Evolutionary conservation across 1,284 basidiomycete genomes (phyloP), one percentile per base, ranked within the genome.

Genomic region (Microstroma glucosiphilum): DNA sequence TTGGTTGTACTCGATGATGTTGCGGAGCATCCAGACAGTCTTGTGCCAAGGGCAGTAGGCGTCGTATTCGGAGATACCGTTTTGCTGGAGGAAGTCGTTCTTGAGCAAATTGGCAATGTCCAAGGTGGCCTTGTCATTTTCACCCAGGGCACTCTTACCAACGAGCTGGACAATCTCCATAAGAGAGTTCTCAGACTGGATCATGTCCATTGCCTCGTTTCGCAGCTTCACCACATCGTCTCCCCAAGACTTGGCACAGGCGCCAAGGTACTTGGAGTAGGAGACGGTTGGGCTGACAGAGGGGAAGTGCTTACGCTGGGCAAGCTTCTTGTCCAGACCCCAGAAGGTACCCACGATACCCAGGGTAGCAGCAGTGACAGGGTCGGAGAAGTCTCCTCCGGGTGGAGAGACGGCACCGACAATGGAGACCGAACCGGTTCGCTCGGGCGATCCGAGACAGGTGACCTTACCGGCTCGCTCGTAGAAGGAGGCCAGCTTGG

Each of bases 121-220:
- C 49, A 99, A 85, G 8, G 93, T 98, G 77, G 97, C 93, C 86
- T 99, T 99, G 83, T 99, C 96, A 76, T 85, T 87, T 82, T 99
- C 96, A 70, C 96, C 94, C 54, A 99, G 84, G 37, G 96, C 94
- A 75, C 89, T 91, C 85, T 98, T 99, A 68, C 96, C 96, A 73
- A 99, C 96, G 12, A 99, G 85, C 81, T 99, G 96, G 53, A 99
- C 96, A 75, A 99, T 98, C 82, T 99, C 96, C 0, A 96, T 92
- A 51, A 99, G 85, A 75, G 98, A 94, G 75, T 93, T 90, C 81
- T 99, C 96, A 83, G 98, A 97, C 81, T 98, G 96, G 66, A 99
- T 82, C 70, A 99, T 93, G 82, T 93, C 91, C 82, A 96, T 96
- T 59, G 92, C 91, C 72, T 88, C 89, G 62, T 87, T 89, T 59